These are phyloP conservation scores for Triticum monococcum DNA, from an alignment of 176 grass and related monocot species.

Conservation along the genomic window DNA sequence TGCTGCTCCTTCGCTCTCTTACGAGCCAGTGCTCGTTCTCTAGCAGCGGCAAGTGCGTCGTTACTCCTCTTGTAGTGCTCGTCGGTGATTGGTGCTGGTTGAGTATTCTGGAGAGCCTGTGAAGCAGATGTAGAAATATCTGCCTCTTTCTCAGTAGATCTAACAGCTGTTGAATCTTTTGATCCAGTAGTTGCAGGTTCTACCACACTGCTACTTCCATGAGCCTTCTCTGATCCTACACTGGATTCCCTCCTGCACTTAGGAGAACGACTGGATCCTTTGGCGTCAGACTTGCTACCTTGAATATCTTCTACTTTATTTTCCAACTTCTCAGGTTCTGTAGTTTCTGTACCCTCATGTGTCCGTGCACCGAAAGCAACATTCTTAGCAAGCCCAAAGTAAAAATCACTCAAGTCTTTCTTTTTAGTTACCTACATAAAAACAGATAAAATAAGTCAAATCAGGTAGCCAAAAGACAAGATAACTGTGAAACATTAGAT, in stretches of 20 bases:
- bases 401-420: constrained; percentile 93
- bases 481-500: not conserved
- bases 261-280: constrained; percentile 31
- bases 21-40: constrained; percentile 71
- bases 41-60: constrained; percentile 70
- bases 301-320: constrained; percentile 37
- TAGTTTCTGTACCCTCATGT: constrained; percentile 26
- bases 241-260: constrained; percentile 41
- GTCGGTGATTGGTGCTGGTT: constrained; percentile 33
- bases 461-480: constrained; percentile 8
- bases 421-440: constrained; percentile 85
- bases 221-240: constrained; percentile 34
- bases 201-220: constrained; percentile 21
- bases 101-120: constrained; percentile 15
- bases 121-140: constrained; percentile 29
- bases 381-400: constrained; percentile 84
- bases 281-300: constrained; percentile 25
- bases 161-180: constrained; percentile 27
- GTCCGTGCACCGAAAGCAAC: constrained; percentile 74
- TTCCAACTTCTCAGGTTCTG: constrained; percentile 31
- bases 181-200: constrained; percentile 10
- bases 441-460: constrained; percentile 19
- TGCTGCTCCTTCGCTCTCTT: constrained; percentile 70
- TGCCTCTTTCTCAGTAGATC: constrained; percentile 26
- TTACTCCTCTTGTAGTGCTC: constrained; percentile 72